A percentile compares a stretch with the other conserved stretches of the same genome.
Conservation (phyloP, 202 grass and related monocot genomes). For the Musa balbisiana region DNA sequence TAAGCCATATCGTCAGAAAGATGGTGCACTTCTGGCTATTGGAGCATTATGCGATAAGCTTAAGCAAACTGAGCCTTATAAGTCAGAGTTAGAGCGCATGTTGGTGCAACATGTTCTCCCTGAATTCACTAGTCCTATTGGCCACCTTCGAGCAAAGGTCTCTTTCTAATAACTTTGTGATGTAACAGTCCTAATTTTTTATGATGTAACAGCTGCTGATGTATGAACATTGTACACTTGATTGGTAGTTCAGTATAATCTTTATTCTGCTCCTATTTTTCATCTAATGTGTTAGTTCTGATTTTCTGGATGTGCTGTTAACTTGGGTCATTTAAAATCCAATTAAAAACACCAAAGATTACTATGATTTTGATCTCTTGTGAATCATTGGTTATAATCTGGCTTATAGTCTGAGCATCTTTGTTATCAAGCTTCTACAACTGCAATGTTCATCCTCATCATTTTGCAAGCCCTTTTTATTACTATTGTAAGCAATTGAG, state of each 20-base stretch:
- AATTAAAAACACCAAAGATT: not conserved
- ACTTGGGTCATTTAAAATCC: not conserved
- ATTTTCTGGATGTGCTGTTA: not conserved
- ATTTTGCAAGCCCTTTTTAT: not conserved
- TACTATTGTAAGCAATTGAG: too few relatives aligned
- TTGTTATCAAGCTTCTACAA: too few relatives aligned
- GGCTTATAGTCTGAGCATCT: not conserved
- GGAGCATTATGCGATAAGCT: constrained; percentile 21
- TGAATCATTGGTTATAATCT: not conserved
- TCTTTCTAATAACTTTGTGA: not conserved
- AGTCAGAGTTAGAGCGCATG: constrained; percentile 20
- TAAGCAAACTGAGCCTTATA: constrained; percentile 25
- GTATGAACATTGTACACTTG: not conserved
- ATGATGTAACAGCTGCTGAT: too few relatives aligned
- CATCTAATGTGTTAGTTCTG: too few relatives aligned
- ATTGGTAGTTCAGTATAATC: not conserved
- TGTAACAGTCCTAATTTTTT: too few relatives aligned
- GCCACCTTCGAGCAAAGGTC: constrained; percentile 27
- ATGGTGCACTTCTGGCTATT: constrained; percentile 29
- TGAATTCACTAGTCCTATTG: constrained; percentile 21
- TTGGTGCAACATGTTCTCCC: constrained; percentile 18
- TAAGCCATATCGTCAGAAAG: constrained; percentile 22
- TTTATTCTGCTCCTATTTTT: too few relatives aligned
- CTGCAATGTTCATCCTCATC: too few relatives aligned
- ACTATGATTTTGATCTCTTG: not conserved